Conservation (phyloP, 2,329 filamentous ascomycete species). For the Exophiala sideris region DNA sequence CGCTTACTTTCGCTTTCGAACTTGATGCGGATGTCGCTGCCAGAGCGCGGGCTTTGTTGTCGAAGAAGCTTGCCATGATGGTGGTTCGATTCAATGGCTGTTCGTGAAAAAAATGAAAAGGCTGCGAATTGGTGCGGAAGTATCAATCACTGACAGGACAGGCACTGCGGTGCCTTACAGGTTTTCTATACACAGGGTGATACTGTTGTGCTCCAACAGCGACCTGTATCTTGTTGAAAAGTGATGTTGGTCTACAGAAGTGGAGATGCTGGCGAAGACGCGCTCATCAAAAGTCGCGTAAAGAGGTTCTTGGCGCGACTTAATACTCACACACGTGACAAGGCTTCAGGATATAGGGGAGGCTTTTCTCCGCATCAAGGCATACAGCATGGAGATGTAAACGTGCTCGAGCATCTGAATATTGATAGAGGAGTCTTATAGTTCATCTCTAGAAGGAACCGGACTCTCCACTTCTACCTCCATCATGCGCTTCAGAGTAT, state of each 20-base stretch:
- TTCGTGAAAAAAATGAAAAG: no score
- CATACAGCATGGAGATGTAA: neutral
- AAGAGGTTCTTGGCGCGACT: constrained; percentile 1
- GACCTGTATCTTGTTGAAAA: no score
- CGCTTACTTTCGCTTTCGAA: constrained; percentile 62
- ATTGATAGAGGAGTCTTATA: constrained; percentile 31
- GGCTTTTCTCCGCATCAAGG: neutral
- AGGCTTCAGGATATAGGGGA: neutral
- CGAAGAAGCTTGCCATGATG: constrained; percentile 86
- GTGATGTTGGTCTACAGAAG: no score
- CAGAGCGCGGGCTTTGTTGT: constrained; percentile 75
- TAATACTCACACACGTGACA: neutral
- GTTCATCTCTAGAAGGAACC: constrained; percentile 29
- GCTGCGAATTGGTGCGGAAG: no score
- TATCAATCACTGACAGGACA: no score
- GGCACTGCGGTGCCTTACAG: no score
- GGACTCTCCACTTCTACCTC: constrained; percentile 37
- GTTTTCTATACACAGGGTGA: no score
- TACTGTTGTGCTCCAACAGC: no score
- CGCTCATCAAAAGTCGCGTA: constrained; percentile 10
- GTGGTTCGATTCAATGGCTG: neutral
- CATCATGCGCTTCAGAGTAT: constrained; percentile 50
- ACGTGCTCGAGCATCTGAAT: neutral
- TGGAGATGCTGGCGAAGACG: neutral
- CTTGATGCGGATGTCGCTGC: constrained; percentile 58